A percentile compares a stretch with the other conserved stretches of the same genome.
Conservation (phyloP, 352 stramenopile species). For the Phytophthora sp. region DNA sequence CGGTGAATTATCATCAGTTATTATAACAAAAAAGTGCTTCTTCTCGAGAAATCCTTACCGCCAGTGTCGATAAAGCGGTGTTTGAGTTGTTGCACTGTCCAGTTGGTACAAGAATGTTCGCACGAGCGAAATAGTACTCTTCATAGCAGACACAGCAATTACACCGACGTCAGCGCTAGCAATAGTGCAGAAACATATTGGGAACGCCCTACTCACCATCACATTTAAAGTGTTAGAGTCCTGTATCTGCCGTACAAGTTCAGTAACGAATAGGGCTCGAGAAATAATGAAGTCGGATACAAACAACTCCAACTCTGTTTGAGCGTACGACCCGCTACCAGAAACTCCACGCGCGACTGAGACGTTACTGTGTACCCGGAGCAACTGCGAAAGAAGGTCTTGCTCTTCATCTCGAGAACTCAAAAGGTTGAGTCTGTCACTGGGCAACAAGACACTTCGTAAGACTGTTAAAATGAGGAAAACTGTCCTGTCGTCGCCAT, state of each 20-base stretch:
- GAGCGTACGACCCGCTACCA: background rate
- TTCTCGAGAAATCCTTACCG: constrained; percentile 27
- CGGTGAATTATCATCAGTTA: background rate
- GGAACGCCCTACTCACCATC: constrained; percentile 19
- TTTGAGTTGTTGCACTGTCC: constrained; percentile 14
- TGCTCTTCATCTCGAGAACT: constrained; percentile 30
- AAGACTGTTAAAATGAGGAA: constrained; percentile 30
- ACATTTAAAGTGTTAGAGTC: constrained; percentile 3
- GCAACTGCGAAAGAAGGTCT: constrained; percentile 38
- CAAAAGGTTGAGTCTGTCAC: constrained; percentile 21
- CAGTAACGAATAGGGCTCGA: constrained; percentile 32
- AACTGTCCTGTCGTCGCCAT: constrained; percentile 19
- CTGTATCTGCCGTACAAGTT: constrained; percentile 19
- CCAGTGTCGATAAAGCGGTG: constrained; percentile 32
- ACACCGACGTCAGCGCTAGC: constrained; percentile 4
- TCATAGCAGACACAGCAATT: background rate
- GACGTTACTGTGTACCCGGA: constrained; percentile 12
- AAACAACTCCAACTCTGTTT: constrained; percentile 38
- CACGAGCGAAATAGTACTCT: constrained; percentile 35
- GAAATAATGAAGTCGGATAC: constrained; percentile 44
- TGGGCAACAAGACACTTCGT: constrained; percentile 21
- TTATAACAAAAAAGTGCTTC: background rate
- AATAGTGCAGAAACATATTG: background rate
- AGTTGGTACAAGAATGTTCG: constrained; percentile 43
- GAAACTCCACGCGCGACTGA: background rate